Percentiles rank a stretch among this genome's conserved stretches.
Evolutionary conservation across 192 early-diverging fungal species (phyloP).

Genomic region (Backusella liffmaniae): DNA sequence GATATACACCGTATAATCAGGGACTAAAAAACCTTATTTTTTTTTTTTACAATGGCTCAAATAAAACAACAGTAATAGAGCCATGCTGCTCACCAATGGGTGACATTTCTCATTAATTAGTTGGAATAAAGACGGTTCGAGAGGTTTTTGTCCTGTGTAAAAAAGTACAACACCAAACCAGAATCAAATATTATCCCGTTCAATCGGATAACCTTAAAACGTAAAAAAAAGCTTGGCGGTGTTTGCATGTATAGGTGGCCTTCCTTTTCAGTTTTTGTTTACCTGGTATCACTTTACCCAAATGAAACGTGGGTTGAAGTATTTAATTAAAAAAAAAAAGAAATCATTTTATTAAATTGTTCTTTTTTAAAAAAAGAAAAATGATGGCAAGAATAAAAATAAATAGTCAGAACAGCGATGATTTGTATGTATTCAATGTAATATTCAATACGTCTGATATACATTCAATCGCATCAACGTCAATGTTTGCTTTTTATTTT

Average conservation of each 20-base stretch:
- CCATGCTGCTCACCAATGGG: background rate
- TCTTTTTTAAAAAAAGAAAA: background rate
- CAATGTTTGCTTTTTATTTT: too few species aligned
- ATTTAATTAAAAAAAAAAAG: too few species aligned
- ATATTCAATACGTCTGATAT: background rate
- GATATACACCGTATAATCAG: too few species aligned
- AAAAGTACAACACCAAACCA: background rate
- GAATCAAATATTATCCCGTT: background rate
- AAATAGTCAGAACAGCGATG: background rate
- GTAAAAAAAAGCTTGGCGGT: background rate
- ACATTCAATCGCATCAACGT: background rate
- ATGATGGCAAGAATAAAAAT: too few species aligned
- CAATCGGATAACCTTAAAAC: background rate
- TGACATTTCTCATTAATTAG: background rate
- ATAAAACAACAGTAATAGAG: background rate
- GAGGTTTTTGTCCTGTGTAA: background rate
- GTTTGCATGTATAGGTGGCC: background rate
- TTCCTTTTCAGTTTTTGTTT: background rate
- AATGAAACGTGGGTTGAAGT: background rate
- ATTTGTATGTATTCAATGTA: background rate
- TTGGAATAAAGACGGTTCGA: background rate
- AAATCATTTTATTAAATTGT: background rate
- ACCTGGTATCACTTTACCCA: background rate
- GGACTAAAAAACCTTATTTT: background rate
- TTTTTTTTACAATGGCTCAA: background rate